Conservation (phyloP, 2,329 filamentous ascomycete species). For the Parastagonospora nodorum region DNA sequence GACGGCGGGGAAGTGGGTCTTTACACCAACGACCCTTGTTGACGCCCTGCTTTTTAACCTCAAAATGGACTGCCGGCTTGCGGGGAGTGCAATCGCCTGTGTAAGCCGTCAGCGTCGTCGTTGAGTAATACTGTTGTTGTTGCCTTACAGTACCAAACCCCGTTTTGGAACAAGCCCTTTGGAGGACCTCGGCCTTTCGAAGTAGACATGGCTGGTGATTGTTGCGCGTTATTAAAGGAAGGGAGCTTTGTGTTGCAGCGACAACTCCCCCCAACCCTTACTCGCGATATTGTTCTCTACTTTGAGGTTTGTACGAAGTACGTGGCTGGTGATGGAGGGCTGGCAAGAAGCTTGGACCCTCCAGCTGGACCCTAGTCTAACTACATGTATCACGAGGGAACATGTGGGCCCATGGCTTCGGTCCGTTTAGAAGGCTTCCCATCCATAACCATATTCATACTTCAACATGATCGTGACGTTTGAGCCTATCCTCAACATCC, state of each 20-base stretch:
- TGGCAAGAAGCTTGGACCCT: not conserved
- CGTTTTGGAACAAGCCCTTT: slow-evolving; percentile 28
- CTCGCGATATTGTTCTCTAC: no score
- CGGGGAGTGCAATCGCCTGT: slow-evolving; percentile 61
- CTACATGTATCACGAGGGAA: no score
- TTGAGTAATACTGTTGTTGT: not conserved
- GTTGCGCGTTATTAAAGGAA: not conserved
- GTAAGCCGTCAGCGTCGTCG: no score
- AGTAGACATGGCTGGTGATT: slow-evolving; percentile 21
- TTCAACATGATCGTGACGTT: no score
- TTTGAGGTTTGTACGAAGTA: not conserved
- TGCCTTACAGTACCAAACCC: slow-evolving; percentile 33
- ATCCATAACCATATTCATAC: no score
- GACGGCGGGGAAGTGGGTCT: not conserved
- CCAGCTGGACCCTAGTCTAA: not conserved
- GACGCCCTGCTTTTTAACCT: slow-evolving; percentile 61
- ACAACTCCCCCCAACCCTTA: not conserved
- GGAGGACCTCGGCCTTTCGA: slow-evolving; percentile 13
- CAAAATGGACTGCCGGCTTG: slow-evolving; percentile 59
- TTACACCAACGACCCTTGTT: slow-evolving; percentile 62
- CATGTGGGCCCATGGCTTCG: no score
- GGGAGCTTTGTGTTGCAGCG: not conserved
- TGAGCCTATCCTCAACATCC: no score
- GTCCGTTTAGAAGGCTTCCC: no score
- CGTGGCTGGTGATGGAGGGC: not conserved